Evolutionary conservation across 805 yeast genomes (phyloP).

Genomic region (Zygosaccharomyces pseudorouxii): DNA sequence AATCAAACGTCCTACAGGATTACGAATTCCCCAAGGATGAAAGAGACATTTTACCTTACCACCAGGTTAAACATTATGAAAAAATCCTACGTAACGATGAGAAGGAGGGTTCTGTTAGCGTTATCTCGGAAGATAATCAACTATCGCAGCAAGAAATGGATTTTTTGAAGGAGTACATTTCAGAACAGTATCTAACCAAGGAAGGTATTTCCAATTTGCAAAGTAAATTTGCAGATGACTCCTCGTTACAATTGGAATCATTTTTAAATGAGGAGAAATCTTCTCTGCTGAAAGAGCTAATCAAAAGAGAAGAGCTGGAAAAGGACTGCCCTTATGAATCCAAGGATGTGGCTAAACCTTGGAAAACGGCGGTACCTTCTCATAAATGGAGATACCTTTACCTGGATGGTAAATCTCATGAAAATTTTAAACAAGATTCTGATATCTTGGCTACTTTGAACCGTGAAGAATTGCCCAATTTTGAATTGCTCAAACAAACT

Average conservation of each 20-base stretch:
- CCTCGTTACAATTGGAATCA: conserved; percentile 60
- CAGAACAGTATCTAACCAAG: conserved; percentile 45
- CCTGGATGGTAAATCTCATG: conserved; percentile 57
- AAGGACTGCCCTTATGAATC: conserved; percentile 53
- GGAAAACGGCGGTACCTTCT: conserved; percentile 92
- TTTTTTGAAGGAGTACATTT: conserved; percentile 52
- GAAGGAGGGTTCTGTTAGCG: conserved; percentile 17
- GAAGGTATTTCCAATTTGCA: conserved; percentile 42
- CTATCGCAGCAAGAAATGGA: conserved; percentile 41
- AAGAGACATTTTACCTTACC: conserved; percentile 41
- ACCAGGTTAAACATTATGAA: conserved; percentile 37
- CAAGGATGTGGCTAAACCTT: conserved; percentile 58
- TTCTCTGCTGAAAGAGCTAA: conserved; percentile 39
- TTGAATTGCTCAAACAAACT: conserved; percentile 34
- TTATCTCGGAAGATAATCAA: conserved; percentile 16
- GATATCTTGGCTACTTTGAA: conserved; percentile 33
- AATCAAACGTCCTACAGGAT: conserved; percentile 69
- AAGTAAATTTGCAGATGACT: conserved; percentile 56
- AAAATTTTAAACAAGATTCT: conserved; percentile 28
- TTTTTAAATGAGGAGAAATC: conserved; percentile 59
- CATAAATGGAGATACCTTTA: conserved; percentile 87
- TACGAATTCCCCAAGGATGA: conserved; percentile 74
- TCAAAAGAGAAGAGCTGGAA: conserved; percentile 59
- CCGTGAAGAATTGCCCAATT: conserved; percentile 54
- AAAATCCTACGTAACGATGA: conserved; percentile 21